These are phyloP conservation scores for Macrolepiota albuminosa DNA, from an alignment of 768 basidiomycete species.

Conservation along the genomic window DNA sequence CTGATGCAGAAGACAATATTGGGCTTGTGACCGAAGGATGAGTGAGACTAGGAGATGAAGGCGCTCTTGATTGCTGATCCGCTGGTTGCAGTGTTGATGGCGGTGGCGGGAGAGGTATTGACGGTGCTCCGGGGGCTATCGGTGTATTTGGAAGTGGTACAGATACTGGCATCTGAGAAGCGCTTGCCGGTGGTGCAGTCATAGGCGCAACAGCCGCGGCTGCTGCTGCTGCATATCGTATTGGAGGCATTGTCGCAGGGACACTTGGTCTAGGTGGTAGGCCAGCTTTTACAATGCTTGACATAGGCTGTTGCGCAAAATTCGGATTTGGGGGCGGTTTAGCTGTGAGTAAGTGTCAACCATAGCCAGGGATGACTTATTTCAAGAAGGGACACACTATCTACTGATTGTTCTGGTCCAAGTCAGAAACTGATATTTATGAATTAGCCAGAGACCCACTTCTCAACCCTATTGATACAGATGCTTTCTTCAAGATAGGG, in stretches of 20 bases:
- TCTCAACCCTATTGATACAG: conserved; percentile 55
- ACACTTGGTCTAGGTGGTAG: conserved; percentile 52
- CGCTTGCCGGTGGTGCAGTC: conserved; percentile 20
- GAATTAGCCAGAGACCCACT: conserved; percentile 44
- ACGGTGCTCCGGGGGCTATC: conserved; percentile 30
- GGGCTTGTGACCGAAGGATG: conserved; percentile 81
- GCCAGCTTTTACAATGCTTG: conserved; percentile 70
- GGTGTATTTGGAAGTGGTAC: conserved; percentile 31
- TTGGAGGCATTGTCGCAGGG: conserved; percentile 64
- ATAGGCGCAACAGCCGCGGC: conserved; percentile 49
- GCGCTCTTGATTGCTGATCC: conserved; percentile 38
- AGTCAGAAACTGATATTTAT: conserved; percentile 1
- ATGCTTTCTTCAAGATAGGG: conserved; percentile 76
- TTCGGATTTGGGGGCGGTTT: conserved; percentile 75
- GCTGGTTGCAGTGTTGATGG: conserved; percentile 24
- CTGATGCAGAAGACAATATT: conserved; percentile 70
- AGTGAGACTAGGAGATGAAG: conserved; percentile 81
- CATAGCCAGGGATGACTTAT: not conserved
- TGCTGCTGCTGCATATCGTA: conserved; percentile 90
- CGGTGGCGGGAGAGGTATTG: conserved; percentile 33
- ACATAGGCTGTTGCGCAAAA: conserved; percentile 74
- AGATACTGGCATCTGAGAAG: conserved; percentile 37
- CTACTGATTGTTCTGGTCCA: conserved; percentile 61
- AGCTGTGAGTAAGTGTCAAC: conserved; percentile 25
- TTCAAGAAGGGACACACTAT: conserved; percentile 39